Evolutionary conservation across 352 stramenopile genomes (phyloP).

Genomic region (Globisporangium echinulatum): DNA sequence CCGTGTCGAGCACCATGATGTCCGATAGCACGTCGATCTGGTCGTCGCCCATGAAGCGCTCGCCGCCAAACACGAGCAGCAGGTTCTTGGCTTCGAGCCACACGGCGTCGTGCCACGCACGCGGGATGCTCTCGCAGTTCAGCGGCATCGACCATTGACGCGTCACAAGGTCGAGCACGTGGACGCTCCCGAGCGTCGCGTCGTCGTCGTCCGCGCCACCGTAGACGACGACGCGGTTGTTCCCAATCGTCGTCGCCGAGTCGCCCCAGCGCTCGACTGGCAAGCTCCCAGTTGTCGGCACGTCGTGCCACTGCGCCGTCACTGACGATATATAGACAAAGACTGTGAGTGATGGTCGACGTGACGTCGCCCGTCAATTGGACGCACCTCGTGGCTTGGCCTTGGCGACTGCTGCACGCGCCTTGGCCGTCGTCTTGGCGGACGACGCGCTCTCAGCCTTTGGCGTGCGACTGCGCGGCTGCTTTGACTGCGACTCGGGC

Average conservation of each 20-base stretch:
- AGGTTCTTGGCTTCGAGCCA: conserved; percentile 85
- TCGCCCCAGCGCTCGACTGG: conserved; percentile 85
- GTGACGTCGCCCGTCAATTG: no score
- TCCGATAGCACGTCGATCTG: conserved; percentile 73
- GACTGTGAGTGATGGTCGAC: no score
- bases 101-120: conserved; percentile 89
- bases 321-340: background rate
- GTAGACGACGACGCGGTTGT: conserved; percentile 87
- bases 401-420: no score
- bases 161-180: conserved; percentile 80
- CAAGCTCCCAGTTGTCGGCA: conserved; percentile 25
- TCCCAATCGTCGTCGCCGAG: conserved; percentile 83
- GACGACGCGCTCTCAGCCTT: no score
- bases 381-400: no score
- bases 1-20: conserved; percentile 90
- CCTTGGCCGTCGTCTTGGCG: no score
- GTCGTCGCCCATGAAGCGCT: conserved; percentile 56
- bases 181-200: conserved; percentile 74
- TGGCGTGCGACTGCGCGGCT: conserved; percentile 7
- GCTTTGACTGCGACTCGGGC: conserved; percentile 38
- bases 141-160: conserved; percentile 72
- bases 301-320: conserved; percentile 26
- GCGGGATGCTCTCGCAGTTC: conserved; percentile 86
- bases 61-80: conserved; percentile 90
- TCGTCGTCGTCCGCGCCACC: conserved; percentile 88